phyloP scores from a whole-genome alignment of 2,329 filamentous ascomycete genomes.

The Penicillium sp. region DNA sequence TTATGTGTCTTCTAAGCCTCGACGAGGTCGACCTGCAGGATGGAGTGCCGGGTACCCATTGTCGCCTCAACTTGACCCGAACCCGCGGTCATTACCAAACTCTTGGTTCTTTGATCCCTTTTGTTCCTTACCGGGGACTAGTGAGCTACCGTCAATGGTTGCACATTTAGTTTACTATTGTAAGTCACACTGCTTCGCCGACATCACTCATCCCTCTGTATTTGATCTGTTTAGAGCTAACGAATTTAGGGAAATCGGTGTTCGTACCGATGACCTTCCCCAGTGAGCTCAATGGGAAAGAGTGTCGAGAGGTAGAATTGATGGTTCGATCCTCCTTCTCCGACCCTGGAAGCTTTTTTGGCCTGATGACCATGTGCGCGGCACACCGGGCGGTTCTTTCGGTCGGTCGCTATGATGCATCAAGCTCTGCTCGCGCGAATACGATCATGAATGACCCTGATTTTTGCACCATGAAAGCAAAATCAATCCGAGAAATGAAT shows the following conservation, averaged over 20 bases:
- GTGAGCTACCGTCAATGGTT: conserved; percentile 32
- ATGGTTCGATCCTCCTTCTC: conserved; percentile 40
- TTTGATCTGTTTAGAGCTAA: conserved; percentile 19
- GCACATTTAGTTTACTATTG: conserved; percentile 40
- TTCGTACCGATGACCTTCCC: conserved; percentile 48
- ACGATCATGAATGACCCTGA: conserved; percentile 38
- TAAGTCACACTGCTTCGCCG: conserved; percentile 25
- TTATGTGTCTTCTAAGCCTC: conserved; percentile 13
- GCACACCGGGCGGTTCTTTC: conserved; percentile 44
- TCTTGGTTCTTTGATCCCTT: conserved; percentile 42
- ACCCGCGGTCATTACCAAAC: conserved; percentile 24
- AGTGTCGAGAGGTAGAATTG: conserved; percentile 33
- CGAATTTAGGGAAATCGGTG: conserved; percentile 36
- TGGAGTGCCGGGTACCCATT: conserved; percentile 26
- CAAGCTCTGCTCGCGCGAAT: conserved; percentile 23
- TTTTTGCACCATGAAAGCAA: conserved; percentile 45
- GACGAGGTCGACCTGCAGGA: conserved; percentile 21
- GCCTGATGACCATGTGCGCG: conserved; percentile 45
- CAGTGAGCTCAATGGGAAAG: conserved; percentile 33
- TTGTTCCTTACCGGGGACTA: conserved; percentile 35
- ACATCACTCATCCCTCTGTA: neutral
- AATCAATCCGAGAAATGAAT: conserved; percentile 41
- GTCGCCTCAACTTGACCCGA: conserved; percentile 21
- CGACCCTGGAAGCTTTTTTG: conserved; percentile 44
- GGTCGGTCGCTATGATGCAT: conserved; percentile 30